Percentiles rank a stretch among this genome's conserved stretches.
phyloP scores from a whole-genome alignment of 176 grass and related monocot genomes.

The Eragrostis curvula region DNA sequence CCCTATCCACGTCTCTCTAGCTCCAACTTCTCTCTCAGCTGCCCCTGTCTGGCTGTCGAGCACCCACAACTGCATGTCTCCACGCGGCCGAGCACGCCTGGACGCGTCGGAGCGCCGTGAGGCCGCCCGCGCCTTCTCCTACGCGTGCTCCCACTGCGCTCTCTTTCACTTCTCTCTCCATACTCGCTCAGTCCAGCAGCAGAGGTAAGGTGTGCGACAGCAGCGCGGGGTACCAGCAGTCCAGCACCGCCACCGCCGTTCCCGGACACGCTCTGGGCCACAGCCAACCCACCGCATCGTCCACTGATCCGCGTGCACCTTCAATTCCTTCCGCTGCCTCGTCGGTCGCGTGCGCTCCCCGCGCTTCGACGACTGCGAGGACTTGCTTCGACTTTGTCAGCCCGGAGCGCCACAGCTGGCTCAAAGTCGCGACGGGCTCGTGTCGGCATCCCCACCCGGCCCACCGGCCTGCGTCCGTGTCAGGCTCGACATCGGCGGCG shows the following conservation, averaged over 20 bases:
- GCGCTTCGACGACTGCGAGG: conserved; percentile 61
- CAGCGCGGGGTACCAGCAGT: too few relatives aligned
- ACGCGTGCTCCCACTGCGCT: too few relatives aligned
- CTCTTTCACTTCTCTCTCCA: too few relatives aligned
- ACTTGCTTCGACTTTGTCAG: conserved; percentile 57
- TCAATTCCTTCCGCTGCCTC: conserved; percentile 61
- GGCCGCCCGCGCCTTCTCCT: too few relatives aligned
- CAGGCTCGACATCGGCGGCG: conserved; percentile 62
- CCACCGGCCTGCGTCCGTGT: conserved; percentile 51
- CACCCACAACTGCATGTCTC: too few relatives aligned
- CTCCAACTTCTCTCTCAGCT: too few relatives aligned
- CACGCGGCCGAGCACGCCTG: too few relatives aligned
- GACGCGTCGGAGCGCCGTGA: too few relatives aligned
- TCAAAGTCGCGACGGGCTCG: conserved; percentile 34
- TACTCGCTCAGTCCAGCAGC: too few relatives aligned
- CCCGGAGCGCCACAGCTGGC: conserved; percentile 54
- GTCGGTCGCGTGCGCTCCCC: conserved; percentile 29
- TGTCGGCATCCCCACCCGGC: conserved; percentile 14
- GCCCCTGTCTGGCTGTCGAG: too few relatives aligned
- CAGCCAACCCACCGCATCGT: conserved; percentile 54
- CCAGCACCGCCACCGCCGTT: conserved; percentile 28
- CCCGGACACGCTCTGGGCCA: conserved; percentile 57
- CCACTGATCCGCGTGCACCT: conserved; percentile 55
- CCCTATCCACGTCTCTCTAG: too few relatives aligned
- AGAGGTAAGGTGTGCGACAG: too few relatives aligned